phyloP scores from a whole-genome alignment of 2,329 filamentous ascomycete species.

The Xylariales sp. region DNA sequence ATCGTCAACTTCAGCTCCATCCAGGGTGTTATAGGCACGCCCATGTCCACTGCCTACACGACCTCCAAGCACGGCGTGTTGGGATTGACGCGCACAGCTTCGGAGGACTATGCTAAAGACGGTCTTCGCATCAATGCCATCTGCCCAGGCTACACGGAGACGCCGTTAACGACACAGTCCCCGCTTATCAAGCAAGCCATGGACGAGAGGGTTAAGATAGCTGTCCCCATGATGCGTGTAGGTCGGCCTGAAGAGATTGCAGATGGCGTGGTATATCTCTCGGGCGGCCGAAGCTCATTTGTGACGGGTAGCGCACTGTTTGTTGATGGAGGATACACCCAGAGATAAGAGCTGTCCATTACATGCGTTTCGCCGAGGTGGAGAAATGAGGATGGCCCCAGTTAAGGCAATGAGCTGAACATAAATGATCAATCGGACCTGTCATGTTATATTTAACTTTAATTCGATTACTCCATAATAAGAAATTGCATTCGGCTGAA shows the following conservation, averaged over 20 bases:
- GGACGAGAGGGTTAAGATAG: conserved; percentile 13
- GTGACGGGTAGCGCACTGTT: conserved; percentile 7
- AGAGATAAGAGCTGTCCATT: no score
- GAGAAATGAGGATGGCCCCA: no score
- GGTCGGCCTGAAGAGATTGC: conserved; percentile 23
- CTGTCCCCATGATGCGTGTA: conserved; percentile 22
- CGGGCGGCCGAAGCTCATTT: conserved; percentile 9
- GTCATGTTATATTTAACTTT: no score
- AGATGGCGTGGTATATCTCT: conserved; percentile 21
- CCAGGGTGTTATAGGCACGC: conserved; percentile 28
- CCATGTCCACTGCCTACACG: conserved; percentile 23
- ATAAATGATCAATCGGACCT: no score
- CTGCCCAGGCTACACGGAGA: conserved; percentile 25
- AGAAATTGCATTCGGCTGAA: no score
- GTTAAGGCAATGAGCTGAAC: no score
- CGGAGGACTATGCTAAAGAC: conserved; percentile 35
- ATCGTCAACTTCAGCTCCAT: conserved; percentile 34
- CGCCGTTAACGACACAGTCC: conserved; percentile 22
- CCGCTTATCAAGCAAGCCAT: conserved; percentile 22
- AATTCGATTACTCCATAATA: no score
- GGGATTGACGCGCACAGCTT: conserved; percentile 31
- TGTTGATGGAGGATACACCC: conserved; percentile 11
- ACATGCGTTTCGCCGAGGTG: no score
- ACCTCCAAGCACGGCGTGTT: conserved; percentile 31
- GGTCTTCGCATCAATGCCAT: conserved; percentile 34